A percentile compares a stretch with the other conserved stretches of the same genome.
phyloP scores from a whole-genome alignment of 306 rosid genomes.

The Albizia julibrissin region DNA sequence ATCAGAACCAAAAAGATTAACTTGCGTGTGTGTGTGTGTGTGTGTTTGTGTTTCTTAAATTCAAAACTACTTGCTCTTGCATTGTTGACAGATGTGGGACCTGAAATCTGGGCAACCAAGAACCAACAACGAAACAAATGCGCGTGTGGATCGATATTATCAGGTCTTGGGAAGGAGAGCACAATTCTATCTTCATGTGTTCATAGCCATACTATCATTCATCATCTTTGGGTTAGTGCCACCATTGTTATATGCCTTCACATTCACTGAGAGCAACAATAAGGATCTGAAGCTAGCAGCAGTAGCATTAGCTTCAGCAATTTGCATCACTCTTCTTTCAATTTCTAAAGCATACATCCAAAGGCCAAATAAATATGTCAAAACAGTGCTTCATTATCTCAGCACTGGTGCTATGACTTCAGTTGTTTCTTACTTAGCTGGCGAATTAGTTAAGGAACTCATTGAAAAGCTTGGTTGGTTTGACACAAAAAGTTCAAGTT shows the following conservation, averaged over 20 bases:
- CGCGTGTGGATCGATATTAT: too few relatives aligned
- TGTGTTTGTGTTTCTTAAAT: background rate
- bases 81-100: conserved; percentile 54
- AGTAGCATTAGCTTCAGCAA: conserved; percentile 66
- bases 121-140: conserved; percentile 12
- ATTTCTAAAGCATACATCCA: conserved; percentile 55
- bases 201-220: conserved; percentile 62
- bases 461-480: conserved; percentile 59
- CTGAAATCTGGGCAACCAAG: conserved; percentile 48
- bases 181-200: conserved; percentile 60
- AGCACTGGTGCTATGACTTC: conserved; percentile 54
- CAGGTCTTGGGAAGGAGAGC: conserved; percentile 51
- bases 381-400: conserved; percentile 52
- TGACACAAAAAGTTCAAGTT: conserved; percentile 23
- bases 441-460: conserved; percentile 47
- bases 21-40: too few relatives aligned
- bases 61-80: conserved; percentile 19
- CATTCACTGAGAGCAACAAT: conserved; percentile 58
- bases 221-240: conserved; percentile 67
- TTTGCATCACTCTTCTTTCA: conserved; percentile 69
- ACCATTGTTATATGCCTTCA: conserved; percentile 69
- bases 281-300: conserved; percentile 68
- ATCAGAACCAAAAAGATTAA: too few relatives aligned
- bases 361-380: conserved; percentile 46
- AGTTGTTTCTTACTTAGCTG: conserved; percentile 59